phyloP scores from a whole-genome alignment of 2,329 filamentous ascomycete genomes.

The Aspergillus hiratsukae region DNA sequence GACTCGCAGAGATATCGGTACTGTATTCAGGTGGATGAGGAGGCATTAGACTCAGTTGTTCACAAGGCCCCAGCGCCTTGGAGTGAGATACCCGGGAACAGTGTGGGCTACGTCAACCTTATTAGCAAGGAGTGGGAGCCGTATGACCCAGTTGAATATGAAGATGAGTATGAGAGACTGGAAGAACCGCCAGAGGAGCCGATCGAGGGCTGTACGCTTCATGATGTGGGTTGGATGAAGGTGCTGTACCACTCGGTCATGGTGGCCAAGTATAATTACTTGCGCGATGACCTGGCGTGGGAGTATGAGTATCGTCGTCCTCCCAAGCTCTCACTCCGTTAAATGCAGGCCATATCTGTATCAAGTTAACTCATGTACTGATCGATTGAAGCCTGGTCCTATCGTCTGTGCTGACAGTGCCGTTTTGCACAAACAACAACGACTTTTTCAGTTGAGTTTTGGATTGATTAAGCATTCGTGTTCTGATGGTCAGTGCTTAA shows the following conservation, averaged over 20 bases:
- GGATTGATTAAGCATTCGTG: too few relatives aligned
- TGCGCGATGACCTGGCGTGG: constrained; percentile 8
- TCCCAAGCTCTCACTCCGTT: not conserved
- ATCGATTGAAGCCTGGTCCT: not conserved
- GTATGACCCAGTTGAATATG: not conserved
- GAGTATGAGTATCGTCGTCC: constrained; percentile 5
- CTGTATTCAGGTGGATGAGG: constrained; percentile 4
- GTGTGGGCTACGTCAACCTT: not conserved
- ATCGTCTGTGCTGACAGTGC: too few relatives aligned
- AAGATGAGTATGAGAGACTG: not conserved
- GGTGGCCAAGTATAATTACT: constrained; percentile 1
- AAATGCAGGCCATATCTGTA: not conserved
- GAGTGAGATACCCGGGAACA: not conserved
- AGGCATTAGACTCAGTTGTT: constrained; percentile 2
- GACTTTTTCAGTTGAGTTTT: too few relatives aligned
- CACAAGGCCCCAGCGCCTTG: not conserved
- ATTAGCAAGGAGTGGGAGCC: not conserved
- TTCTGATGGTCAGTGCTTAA: too few relatives aligned
- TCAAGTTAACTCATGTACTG: not conserved
- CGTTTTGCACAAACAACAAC: too few relatives aligned
- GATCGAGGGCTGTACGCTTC: constrained; percentile 10
- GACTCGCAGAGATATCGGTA: not conserved
- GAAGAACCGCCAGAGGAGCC: constrained; percentile 1
- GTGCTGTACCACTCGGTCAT: constrained; percentile 3
- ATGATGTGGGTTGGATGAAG: constrained; percentile 18